Evolutionary conservation across 1,284 basidiomycete species (phyloP).

Genomic region (Cronartium quercuum): DNA sequence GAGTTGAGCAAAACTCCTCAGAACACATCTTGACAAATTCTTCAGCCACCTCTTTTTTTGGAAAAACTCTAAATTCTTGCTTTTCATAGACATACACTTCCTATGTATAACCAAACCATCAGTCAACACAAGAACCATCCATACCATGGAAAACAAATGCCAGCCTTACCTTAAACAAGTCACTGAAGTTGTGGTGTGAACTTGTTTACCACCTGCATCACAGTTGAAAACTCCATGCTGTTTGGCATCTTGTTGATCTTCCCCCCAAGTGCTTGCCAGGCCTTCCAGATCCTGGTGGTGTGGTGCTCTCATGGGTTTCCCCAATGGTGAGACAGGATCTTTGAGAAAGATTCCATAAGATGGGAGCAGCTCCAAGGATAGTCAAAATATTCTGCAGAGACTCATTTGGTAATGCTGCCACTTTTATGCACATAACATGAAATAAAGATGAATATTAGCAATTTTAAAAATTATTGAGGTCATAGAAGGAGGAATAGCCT

Average conservation of each 20-base stretch:
- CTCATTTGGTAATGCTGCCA: neutral
- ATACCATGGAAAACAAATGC: neutral
- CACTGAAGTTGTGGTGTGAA: neutral
- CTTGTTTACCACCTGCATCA: slow-evolving; percentile 10
- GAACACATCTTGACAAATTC: neutral
- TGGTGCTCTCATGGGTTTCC: slow-evolving; percentile 1
- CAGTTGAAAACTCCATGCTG: neutral
- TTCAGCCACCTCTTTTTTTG: neutral
- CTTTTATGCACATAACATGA: too few relatives aligned
- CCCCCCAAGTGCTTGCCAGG: neutral
- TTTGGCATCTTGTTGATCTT: neutral
- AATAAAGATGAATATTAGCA: too few relatives aligned
- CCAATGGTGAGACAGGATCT: neutral
- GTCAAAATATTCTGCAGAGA: neutral
- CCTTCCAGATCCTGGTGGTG: neutral
- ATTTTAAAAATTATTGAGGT: too few relatives aligned
- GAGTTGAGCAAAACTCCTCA: neutral
- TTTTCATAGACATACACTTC: neutral
- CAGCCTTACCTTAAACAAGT: slow-evolving; percentile 13
- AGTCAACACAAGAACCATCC: neutral
- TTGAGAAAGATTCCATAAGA: slow-evolving; percentile 15
- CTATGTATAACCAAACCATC: neutral
- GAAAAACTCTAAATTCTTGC: neutral
- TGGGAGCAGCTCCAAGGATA: slow-evolving; percentile 16
- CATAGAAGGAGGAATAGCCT: too few relatives aligned